These are phyloP conservation scores for Neopestalotiopsis rosae DNA, from an alignment of 2,329 filamentous ascomycete species.

Conservation along the genomic window DNA sequence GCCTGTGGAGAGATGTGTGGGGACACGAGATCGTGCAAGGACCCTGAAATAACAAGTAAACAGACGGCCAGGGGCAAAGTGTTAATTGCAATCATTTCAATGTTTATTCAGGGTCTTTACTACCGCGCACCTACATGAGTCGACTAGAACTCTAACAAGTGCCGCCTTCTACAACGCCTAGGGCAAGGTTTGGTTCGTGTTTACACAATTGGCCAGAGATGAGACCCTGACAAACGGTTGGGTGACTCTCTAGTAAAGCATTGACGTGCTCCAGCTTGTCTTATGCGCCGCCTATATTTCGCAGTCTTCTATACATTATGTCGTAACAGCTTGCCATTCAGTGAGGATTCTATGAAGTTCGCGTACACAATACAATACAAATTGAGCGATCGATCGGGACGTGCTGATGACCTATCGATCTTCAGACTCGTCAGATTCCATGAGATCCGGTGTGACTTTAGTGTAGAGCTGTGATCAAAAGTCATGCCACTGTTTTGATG, in stretches of 20 bases:
- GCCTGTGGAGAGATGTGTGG: constrained; percentile 8
- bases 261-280: neutral
- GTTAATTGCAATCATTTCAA: neutral
- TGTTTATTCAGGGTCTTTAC: constrained; percentile 4
- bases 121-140: neutral
- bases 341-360: neutral
- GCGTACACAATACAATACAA: neutral
- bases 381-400: neutral
- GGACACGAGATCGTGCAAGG: constrained; percentile 2
- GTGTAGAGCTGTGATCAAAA: neutral
- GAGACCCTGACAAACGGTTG: neutral
- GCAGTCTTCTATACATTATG: neutral
- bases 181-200: neutral
- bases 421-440: neutral
- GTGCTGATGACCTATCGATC: neutral
- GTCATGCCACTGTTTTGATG: neutral
- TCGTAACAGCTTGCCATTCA: neutral
- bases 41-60: constrained; percentile 10
- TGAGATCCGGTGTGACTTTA: neutral
- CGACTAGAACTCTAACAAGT: neutral
- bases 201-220: neutral
- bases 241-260: neutral
- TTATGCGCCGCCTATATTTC: neutral
- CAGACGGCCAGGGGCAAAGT: neutral
- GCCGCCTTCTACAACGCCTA: neutral